A percentile compares a stretch with the other conserved stretches of the same genome.
These are phyloP conservation scores for Volvariella surrecta DNA, from an alignment of 1,284 basidiomycete genomes.

Conservation along the genomic window DNA sequence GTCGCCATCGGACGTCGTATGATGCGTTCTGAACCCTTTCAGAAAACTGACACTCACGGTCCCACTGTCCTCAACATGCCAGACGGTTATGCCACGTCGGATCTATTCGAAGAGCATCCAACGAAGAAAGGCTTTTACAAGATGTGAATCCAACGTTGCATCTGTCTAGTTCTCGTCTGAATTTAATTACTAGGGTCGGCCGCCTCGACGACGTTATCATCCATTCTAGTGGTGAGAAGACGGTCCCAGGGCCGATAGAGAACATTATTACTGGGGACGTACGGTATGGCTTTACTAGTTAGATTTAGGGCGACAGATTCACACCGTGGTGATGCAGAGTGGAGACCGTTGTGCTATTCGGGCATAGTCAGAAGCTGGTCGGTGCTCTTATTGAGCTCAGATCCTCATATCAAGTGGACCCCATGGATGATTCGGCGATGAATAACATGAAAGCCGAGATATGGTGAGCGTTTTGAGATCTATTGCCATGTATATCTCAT, in stretches of 20 bases:
- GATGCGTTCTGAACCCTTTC: neutral
- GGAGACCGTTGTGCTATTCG: constrained; percentile 29
- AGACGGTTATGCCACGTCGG: constrained; percentile 27
- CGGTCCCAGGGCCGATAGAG: constrained; percentile 29
- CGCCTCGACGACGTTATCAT: constrained; percentile 30
- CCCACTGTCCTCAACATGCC: constrained; percentile 17
- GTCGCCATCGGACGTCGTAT: too few relatives aligned
- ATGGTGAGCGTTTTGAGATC: neutral
- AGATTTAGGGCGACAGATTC: too few relatives aligned
- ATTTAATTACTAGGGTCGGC: constrained; percentile 16
- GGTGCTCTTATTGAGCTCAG: constrained; percentile 30
- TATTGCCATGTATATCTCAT: neutral
- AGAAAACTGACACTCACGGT: constrained; percentile 19
- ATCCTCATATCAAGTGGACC: neutral
- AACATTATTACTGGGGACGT: constrained; percentile 20
- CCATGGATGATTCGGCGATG: neutral
- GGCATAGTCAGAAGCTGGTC: constrained; percentile 25
- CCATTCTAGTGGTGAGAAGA: constrained; percentile 31
- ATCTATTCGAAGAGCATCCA: constrained; percentile 24
- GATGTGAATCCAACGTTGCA: constrained; percentile 21
- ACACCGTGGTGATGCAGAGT: constrained; percentile 23
- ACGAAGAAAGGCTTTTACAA: constrained; percentile 25
- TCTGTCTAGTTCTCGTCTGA: neutral
- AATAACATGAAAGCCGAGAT: neutral
- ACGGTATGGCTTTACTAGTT: constrained; percentile 15